A percentile compares a stretch with the other conserved stretches of the same genome.
Evolutionary conservation across 371 early-diverging fungal species (phyloP).

Genomic region (Rhizopus delemar): DNA sequence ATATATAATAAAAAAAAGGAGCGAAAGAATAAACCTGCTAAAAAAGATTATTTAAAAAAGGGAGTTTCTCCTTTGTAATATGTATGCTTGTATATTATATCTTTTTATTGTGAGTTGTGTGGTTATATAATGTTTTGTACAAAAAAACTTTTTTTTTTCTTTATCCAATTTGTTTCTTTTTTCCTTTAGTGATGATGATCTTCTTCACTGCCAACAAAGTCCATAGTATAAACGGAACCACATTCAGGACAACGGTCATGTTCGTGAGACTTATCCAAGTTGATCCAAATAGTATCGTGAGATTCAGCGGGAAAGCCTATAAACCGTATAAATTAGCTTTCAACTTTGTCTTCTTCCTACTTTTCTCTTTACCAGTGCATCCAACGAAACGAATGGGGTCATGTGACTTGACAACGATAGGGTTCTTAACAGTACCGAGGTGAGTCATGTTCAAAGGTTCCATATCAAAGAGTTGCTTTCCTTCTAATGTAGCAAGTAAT

Average conservation of each 20-base stretch:
- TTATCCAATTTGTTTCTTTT: no score
- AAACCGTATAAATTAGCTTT: neutral
- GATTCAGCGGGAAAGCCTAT: constrained; percentile 86
- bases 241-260: constrained; percentile 96
- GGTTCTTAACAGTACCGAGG: constrained; percentile 83
- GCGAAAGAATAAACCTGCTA: neutral
- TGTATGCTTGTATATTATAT: neutral
- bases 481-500: constrained; percentile 81
- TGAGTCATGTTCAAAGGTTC: constrained; percentile 76
- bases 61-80: neutral
- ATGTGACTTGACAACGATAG: constrained; percentile 83
- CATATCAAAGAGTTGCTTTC: constrained; percentile 88
- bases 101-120: neutral
- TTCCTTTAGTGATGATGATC: constrained; percentile 39
- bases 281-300: constrained; percentile 86
- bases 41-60: neutral
- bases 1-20: neutral
- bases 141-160: no score
- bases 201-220: constrained; percentile 53
- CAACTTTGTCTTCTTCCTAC: neutral
- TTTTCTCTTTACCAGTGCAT: constrained; percentile 77
- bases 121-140: neutral
- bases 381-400: constrained; percentile 87
- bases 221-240: constrained; percentile 80
- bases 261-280: constrained; percentile 72